Percentiles rank a stretch among this genome's conserved stretches.
These are phyloP conservation scores for Crassisporium funariophilum DNA, from an alignment of 768 basidiomycete species.

Conservation along the genomic window DNA sequence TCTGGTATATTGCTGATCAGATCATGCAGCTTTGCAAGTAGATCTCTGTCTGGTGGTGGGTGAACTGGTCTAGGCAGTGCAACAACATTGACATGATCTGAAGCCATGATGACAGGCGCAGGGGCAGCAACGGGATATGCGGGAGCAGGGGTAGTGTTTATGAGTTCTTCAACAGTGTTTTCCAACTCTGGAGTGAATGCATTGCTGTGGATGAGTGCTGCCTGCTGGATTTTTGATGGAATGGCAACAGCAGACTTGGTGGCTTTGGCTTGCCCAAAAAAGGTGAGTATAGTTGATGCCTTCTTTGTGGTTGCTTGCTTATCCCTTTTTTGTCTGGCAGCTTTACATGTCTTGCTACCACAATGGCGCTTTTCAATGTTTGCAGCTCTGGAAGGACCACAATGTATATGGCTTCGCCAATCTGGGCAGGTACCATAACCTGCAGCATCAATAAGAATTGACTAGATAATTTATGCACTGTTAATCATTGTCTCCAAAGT, in stretches of 20 bases:
- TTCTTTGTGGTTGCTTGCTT: neutral
- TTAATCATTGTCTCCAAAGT: no score
- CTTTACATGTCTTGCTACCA: neutral
- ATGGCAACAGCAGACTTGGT: neutral
- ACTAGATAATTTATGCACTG: no score
- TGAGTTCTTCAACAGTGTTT: no score
- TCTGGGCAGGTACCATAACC: no score
- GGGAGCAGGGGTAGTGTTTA: no score
- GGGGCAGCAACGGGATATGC: no score
- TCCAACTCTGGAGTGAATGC: constrained; percentile 19
- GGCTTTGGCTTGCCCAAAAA: neutral
- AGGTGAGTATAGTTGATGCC: no score
- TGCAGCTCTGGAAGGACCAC: neutral
- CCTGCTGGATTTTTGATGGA: constrained; percentile 4
- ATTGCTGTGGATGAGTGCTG: no score
- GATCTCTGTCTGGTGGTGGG: neutral
- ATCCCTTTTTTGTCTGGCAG: neutral
- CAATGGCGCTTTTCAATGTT: neutral
- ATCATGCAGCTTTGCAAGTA: constrained; percentile 3
- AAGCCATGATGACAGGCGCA: no score
- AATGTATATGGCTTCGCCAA: no score
- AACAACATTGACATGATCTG: no score
- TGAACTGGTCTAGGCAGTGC: neutral
- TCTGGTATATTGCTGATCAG: constrained; percentile 7
- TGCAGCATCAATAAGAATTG: no score